A percentile compares a stretch with the other conserved stretches of the same genome.
Conservation (phyloP, 306 rosid species). For the Vigna hirtella region DNA sequence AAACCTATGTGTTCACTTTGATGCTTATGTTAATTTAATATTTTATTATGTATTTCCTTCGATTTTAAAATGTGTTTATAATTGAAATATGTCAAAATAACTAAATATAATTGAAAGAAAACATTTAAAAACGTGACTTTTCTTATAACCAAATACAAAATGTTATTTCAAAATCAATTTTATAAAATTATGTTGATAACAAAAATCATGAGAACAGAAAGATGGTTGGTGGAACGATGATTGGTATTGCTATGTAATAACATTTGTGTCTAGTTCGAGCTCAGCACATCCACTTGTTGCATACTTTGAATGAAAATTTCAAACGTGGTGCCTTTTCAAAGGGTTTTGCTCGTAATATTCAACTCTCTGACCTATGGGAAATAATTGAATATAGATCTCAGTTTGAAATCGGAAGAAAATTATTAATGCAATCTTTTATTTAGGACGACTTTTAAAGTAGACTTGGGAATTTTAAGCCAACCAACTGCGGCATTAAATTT, state of each 20-base stretch:
- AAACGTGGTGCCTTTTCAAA: not conserved
- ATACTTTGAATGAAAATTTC: not conserved
- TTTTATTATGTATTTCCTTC: too few species aligned
- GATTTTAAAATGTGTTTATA: too few species aligned
- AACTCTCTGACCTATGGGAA: slow-evolving; percentile 11
- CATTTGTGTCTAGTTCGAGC: not conserved
- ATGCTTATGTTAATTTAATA: too few species aligned
- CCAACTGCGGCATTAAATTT: not conserved
- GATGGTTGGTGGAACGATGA: not conserved
- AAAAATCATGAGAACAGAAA: too few species aligned
- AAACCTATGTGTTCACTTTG: too few species aligned
- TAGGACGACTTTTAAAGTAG: slow-evolving; percentile 13
- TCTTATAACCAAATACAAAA: too few species aligned
- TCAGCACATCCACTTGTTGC: not conserved
- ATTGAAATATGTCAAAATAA: too few species aligned
- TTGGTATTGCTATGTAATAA: not conserved
- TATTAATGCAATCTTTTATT: not conserved
- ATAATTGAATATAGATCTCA: not conserved
- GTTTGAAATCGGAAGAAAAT: not conserved
- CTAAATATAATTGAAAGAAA: too few species aligned
- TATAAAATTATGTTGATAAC: too few species aligned
- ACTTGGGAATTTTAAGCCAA: not conserved
- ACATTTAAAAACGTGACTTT: too few species aligned
- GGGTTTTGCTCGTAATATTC: slow-evolving; percentile 23
- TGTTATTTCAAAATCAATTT: too few species aligned